Evolutionary conservation across 257 asterid species (phyloP).

Genomic region (Hygrophila difformis): DNA sequence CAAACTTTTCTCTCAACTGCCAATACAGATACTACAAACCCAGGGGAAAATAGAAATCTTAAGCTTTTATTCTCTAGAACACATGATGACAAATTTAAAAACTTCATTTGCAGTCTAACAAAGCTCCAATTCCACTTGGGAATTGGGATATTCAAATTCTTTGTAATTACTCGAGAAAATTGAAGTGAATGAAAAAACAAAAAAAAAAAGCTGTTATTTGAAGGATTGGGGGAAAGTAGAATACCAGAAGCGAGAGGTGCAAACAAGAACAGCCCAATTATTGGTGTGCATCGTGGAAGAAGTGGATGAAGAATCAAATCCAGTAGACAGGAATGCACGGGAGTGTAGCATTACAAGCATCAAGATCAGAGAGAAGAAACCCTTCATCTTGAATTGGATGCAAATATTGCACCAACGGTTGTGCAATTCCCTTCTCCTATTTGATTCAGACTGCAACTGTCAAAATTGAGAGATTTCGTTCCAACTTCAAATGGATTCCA

Average conservation of each 20-base stretch:
- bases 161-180: no score
- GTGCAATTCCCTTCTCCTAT: background rate
- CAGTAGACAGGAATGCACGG: conserved; percentile 29
- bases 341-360: conserved; percentile 21
- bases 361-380: conserved; percentile 11
- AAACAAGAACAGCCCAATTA: conserved; percentile 94
- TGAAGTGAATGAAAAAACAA: no score
- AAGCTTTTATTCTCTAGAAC: background rate
- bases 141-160: background rate
- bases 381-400: conserved; percentile 19
- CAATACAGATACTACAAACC: no score
- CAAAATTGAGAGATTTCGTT: no score
- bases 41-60: background rate
- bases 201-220: no score
- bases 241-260: conserved; percentile 98
- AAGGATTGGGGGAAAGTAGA: conserved; percentile 10
- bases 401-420: no score
- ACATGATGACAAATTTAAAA: no score
- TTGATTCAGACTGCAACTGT: background rate
- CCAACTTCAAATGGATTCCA: no score
- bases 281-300: conserved; percentile 84
- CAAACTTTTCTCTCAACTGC: no score
- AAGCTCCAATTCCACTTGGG: background rate
- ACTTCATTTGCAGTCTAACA: background rate
- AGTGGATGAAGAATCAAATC: conserved; percentile 42